phyloP scores from a whole-genome alignment of 345 rosid species.

The Cardiospermum halicacabum region DNA sequence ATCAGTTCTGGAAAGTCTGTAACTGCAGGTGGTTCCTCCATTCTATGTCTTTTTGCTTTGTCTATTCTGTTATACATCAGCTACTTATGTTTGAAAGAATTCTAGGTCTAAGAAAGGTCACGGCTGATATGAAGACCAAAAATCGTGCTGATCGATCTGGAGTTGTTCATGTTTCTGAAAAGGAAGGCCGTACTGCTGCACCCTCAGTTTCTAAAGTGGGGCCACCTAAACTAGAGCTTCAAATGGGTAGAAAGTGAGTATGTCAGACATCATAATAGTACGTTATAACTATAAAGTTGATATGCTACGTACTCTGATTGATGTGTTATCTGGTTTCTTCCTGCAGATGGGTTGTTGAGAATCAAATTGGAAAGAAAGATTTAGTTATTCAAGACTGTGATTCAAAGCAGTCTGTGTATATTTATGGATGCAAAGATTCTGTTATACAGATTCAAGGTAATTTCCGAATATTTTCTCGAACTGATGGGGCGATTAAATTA shows the following conservation, averaged over 20 bases:
- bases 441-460: slow-evolving; percentile 91
- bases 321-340: slow-evolving; percentile 12
- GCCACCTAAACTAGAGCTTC: slow-evolving; percentile 94
- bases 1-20: slow-evolving; percentile 63
- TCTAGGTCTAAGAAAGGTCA: slow-evolving; percentile 82
- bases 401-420: slow-evolving; percentile 83
- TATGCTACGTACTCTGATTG: slow-evolving; percentile 10
- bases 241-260: slow-evolving; percentile 96
- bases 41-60: slow-evolving; percentile 11
- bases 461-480: not conserved
- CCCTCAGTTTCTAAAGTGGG: slow-evolving; percentile 64
- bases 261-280: not conserved
- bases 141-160: slow-evolving; percentile 69
- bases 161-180: slow-evolving; percentile 52
- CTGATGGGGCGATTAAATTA: slow-evolving; percentile 12
- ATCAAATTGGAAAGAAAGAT: slow-evolving; percentile 84
- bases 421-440: slow-evolving; percentile 96
- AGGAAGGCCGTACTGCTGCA: slow-evolving; percentile 41
- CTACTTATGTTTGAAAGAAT: slow-evolving; percentile 15
- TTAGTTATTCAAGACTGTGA: slow-evolving; percentile 90
- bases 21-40: slow-evolving; percentile 51
- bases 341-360: slow-evolving; percentile 92
- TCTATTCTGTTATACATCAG: slow-evolving; percentile 11
- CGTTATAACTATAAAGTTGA: slow-evolving; percentile 10
- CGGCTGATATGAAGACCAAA: slow-evolving; percentile 92